Conservation (phyloP, 1,284 basidiomycete species). For the Neonothopanus nambi region DNA sequence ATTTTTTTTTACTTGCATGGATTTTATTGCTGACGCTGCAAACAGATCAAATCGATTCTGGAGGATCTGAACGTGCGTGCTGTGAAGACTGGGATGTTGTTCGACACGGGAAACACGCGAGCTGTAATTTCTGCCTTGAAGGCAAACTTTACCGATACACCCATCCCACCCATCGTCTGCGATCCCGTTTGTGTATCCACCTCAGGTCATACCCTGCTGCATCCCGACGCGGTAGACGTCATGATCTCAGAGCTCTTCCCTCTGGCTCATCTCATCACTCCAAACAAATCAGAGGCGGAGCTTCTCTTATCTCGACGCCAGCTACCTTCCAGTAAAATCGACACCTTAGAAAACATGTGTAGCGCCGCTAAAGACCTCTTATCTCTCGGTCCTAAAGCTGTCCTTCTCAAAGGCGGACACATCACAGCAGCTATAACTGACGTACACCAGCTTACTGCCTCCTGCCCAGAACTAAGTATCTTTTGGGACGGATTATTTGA, state of each 20-base stretch:
- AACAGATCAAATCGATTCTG: conserved; percentile 73
- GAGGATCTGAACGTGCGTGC: conserved; percentile 74
- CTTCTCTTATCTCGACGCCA: conserved; percentile 54
- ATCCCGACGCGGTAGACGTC: conserved; percentile 62
- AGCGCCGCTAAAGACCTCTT: conserved; percentile 57
- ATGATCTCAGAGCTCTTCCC: conserved; percentile 72
- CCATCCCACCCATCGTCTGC: conserved; percentile 62
- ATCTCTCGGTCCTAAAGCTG: conserved; percentile 51
- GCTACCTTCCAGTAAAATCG: conserved; percentile 37
- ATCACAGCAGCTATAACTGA: conserved; percentile 48
- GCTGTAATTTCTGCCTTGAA: conserved; percentile 48
- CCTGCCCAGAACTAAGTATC: conserved; percentile 34
- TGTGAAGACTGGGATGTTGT: conserved; percentile 92
- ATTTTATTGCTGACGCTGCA: conserved; percentile 7
- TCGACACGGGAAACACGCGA: conserved; percentile 48
- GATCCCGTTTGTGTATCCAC: conserved; percentile 96
- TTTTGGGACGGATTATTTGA: conserved; percentile 44
- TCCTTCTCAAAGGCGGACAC: conserved; percentile 92
- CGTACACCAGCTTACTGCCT: conserved; percentile 34
- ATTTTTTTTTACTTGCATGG: neutral
- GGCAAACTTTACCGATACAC: conserved; percentile 30
- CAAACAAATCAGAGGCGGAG: conserved; percentile 84
- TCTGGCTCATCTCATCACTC: conserved; percentile 77
- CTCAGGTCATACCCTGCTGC: conserved; percentile 82
- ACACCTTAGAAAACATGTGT: conserved; percentile 64